Base-by-base conservation (phyloP, 2,329 filamentous ascomycete genomes). In the Cercospora sesami region DNA sequence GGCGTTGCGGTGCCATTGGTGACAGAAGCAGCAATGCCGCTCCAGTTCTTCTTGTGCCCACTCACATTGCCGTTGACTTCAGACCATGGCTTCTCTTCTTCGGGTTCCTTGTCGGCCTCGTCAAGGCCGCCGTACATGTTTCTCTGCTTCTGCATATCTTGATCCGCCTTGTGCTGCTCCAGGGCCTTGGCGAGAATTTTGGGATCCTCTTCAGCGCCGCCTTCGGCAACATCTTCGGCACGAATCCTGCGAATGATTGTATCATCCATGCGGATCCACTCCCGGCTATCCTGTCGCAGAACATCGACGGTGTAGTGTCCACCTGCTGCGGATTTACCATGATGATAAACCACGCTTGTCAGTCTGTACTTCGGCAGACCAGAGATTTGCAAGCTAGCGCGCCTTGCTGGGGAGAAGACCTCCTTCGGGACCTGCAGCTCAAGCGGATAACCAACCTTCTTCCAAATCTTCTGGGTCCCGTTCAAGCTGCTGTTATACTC, bases 241-340 rank as follows among this genome's bases (percentile, higher is more conserved):
- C 91, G 87, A 39, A 99, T 89, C 48, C 93, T 90, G 69, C 91
- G 89, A 71, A 99, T 93, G 68, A 93, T 83, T 0, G 95, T 99
- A 78, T 99, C 95, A 75, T 99, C 95, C 73, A 99, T 88, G 64
- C 94, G 91, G 66, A 99, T 91, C 95, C 95, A 99, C 79, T 97
- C 94, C 23, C 88, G 88, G n/a, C 91, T 93, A 77, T 99, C 95
- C 79, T 98, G 94, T 62, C 95, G 90, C 67, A 94, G 89, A 48
- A 97, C 91, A 79, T 99, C 95, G n/a, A 96, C 94, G 1, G 95
- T 99, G 80, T 99, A 99, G 79, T 99, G 95, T 3, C 95, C 95
- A 63, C 93, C 94, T 71, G 91, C 96, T 39, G 95, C 95, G 74
- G 96, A 96, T 83, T 96, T 97, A 68, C 95, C 95, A 75, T 99